Evolutionary conservation across 1,284 basidiomycete genomes (phyloP), one percentile per base, ranked within the genome.

Genomic region (Lignosus rhinocerotis): DNA sequence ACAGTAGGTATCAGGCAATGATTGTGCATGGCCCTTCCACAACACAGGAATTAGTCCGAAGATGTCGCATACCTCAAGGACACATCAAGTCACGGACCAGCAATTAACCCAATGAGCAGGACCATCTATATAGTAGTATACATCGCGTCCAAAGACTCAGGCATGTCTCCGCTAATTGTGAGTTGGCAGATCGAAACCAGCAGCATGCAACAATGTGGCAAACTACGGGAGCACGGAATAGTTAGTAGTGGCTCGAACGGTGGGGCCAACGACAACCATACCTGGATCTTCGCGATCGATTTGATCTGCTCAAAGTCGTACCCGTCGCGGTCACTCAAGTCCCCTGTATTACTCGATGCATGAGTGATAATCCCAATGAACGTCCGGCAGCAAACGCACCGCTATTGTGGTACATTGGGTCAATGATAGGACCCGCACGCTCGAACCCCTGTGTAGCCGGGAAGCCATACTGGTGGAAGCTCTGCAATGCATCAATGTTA

Each of bases 261-360:
- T 3, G 19, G 3, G 12, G 3, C 6, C 3, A 14, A 39, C 30
- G 4, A 10, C 38, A 11, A 14, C 19, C 83, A 45, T 63, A 87
- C 89, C 76, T 93, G 90, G 19, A 94, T 92, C 76, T 93, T 93
- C 3, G 90, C 90, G 63, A 94, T 94, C 11, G 85, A 84, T 65
- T 78, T 81, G 55, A 94, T 74, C 72, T 96, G 93, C 30, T 87
- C 78, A 59, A 94, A 81, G 72, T 94, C 92, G 68, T 90, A 95
- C 9, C 89, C 88, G 44, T 81, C 78, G 51, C 93, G 82, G 53
- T 89, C 80, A 66, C 87, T 89, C 51, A 94, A 55, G 70, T 95
- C 93, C 46, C 90, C 85, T 86, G 56, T 4, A 11, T 31, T 55
- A 33, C 52, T 17, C 6, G 8, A n/a, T n/a, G 19, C 30, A 17